Base-by-base conservation (phyloP, 2,329 filamentous ascomycete species). In the Beauveria sp. region DNA sequence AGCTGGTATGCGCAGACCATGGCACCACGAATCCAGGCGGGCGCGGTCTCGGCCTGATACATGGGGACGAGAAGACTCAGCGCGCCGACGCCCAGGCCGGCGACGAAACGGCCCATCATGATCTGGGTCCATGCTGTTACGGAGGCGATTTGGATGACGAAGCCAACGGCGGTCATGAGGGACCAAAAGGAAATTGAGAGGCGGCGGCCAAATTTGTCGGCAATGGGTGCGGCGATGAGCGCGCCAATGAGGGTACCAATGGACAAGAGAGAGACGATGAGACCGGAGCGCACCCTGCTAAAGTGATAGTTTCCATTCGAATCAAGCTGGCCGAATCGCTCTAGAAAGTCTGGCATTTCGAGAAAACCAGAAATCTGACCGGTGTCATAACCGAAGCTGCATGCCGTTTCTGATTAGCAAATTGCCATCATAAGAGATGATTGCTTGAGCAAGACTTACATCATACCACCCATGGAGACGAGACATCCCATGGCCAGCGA, bases 41-140 rank as follows among this genome's bases (percentile, higher is more conserved):
- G 88, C 0, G 85, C 83, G 6, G 82, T 88, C 73, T 91, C 88
- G n/a, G 83, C 83, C 68, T 89, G 86, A 69, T 89, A 90, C 84
- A 90, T 87, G n/a, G 86, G 86, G 0, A 87, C 85, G 14, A 86
- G 73, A 5, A 88, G 81, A 10, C 82, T 86, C 1, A 89, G 72
- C 0, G 82, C 83, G 60, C 88, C 88, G 48, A 91, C 86, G 16
- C 87, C 87, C 1, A 89, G 75, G 57, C 88, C 88, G 16, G 85
- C 83, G 18, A 88, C 78, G 67, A 85, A 82, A 60, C 88, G 78
- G 16, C 88, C 88, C 51, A 87, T 76, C 66, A 86, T 86, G 62
- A 89, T 77, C 67, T 90, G 87, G 52, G 83, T 83, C 87, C 88
- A 90, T 9, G 74, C 74, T 2, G 66, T 67, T 0, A 71, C 67